phyloP scores from a whole-genome alignment of 164 flowering plant species.

The Nymphaea thermarum region DNA sequence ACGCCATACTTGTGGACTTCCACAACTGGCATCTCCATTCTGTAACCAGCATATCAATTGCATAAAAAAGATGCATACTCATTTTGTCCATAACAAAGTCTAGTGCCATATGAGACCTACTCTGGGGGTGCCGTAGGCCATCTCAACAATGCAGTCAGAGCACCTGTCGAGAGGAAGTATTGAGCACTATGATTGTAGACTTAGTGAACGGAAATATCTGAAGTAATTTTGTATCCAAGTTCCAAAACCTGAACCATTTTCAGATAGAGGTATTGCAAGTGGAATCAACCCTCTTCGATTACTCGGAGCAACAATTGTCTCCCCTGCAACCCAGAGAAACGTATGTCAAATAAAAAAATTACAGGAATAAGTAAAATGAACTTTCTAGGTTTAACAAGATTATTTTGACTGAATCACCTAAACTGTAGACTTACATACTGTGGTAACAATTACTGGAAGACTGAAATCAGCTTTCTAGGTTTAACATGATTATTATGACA shows the following conservation, averaged over 20 bases:
- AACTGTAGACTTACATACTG: neutral
- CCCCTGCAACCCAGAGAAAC: slow-evolving; percentile 31
- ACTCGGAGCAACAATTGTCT: slow-evolving; percentile 57
- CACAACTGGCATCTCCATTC: slow-evolving; percentile 97
- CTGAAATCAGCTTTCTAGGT: neutral
- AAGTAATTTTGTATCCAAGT: slow-evolving; percentile 6
- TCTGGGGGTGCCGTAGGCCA: slow-evolving; percentile 95
- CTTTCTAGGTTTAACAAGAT: neutral
- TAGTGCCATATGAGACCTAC: slow-evolving; percentile 23
- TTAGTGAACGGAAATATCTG: neutral
- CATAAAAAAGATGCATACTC: too few species aligned
- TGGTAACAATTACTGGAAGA: neutral
- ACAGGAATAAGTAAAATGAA: neutral
- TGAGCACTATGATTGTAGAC: neutral
- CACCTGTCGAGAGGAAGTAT: slow-evolving; percentile 24
- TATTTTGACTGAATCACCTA: neutral
- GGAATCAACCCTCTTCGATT: slow-evolving; percentile 62
- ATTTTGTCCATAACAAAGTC: too few species aligned
- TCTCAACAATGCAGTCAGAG: slow-evolving; percentile 62
- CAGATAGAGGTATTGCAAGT: slow-evolving; percentile 62
- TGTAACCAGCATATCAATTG: slow-evolving; percentile 14
- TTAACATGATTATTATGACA: too few species aligned
- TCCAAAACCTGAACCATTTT: slow-evolving; percentile 46
- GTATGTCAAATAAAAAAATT: neutral
- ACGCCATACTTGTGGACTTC: slow-evolving; percentile 75